Evolutionary conservation across 495 filamentous ascomycete genomes (phyloP).

Genomic region (Aspergillus campestris): DNA sequence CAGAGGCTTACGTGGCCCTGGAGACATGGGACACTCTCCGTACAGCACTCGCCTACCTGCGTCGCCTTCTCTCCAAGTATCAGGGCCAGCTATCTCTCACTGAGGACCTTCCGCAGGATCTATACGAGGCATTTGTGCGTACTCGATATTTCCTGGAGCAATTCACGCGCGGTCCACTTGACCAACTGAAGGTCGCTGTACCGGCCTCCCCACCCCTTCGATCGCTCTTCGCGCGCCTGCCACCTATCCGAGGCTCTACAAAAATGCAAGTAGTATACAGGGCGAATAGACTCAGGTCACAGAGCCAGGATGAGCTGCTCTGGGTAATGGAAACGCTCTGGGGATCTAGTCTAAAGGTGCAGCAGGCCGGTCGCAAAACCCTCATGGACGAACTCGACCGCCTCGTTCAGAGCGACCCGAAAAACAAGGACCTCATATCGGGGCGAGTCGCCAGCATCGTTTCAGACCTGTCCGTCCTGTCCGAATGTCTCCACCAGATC

Average conservation of each 20-base stretch:
- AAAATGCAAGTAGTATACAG: constrained; percentile 5
- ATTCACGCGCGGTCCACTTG: constrained; percentile 12
- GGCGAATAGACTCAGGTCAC: background rate
- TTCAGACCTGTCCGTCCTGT: constrained; percentile 33
- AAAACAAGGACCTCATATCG: constrained; percentile 29
- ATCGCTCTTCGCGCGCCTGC: constrained; percentile 14
- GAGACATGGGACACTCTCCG: constrained; percentile 15
- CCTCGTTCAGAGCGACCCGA: constrained; percentile 29
- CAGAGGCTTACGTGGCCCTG: constrained; percentile 10
- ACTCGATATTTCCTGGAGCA: constrained; percentile 27
- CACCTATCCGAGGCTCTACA: constrained; percentile 4
- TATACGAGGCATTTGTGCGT: constrained; percentile 20
- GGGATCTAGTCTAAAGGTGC: constrained; percentile 9
- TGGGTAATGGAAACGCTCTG: constrained; percentile 25
- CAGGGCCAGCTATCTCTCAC: constrained; percentile 13
- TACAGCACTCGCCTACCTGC: constrained; percentile 20
- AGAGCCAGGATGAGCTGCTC: constrained; percentile 14
- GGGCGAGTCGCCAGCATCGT: constrained; percentile 22
- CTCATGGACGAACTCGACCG: constrained; percentile 41
- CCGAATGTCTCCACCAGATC: constrained; percentile 31
- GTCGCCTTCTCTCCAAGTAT: constrained; percentile 20
- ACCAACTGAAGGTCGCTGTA: constrained; percentile 10
- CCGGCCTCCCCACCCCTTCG: constrained; percentile 30
- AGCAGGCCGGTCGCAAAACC: constrained; percentile 18
- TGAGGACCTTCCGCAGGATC: constrained; percentile 28